Evolutionary conservation across 2,329 filamentous ascomycete genomes (phyloP).

Genomic region (Alternaria sp.): DNA sequence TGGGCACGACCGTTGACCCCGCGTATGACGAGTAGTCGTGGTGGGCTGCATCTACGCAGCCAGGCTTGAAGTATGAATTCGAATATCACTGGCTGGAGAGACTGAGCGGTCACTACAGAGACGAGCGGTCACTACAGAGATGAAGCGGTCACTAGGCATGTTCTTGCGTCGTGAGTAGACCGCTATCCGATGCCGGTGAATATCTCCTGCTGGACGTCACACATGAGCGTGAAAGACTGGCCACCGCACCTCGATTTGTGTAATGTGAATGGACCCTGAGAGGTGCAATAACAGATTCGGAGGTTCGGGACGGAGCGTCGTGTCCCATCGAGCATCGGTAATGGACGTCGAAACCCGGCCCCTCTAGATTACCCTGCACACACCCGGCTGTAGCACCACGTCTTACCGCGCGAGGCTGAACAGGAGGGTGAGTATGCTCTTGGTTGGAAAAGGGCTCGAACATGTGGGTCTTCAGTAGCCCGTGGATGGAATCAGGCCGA

Average conservation of each 20-base stretch:
- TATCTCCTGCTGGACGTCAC: conserved; percentile 3
- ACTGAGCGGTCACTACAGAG: too few species aligned
- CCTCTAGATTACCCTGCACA: conserved; percentile 21
- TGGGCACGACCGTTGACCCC: too few species aligned
- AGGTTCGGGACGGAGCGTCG: conserved; percentile 13
- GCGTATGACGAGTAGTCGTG: too few species aligned
- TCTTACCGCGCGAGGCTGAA: conserved; percentile 36
- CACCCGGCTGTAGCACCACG: conserved; percentile 21
- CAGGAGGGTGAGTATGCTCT: conserved; percentile 27
- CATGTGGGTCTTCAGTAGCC: conserved; percentile 29
- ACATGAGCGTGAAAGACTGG: conserved; percentile 5
- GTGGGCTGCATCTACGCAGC: too few species aligned
- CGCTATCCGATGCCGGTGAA: conserved; percentile 18
- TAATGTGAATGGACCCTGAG: conserved; percentile 10
- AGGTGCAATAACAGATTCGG: conserved; percentile 14
- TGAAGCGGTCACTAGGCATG: too few species aligned
- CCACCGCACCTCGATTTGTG: conserved; percentile 3
- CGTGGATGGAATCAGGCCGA: conserved; percentile 39
- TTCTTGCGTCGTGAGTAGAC: neutral
- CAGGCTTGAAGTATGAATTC: too few species aligned
- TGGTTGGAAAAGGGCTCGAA: conserved; percentile 32
- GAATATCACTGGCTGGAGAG: too few species aligned
- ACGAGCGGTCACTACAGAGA: too few species aligned
- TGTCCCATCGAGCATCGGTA: conserved; percentile 9
- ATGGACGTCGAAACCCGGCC: conserved; percentile 17